Evolutionary conservation across 2,329 filamentous ascomycete species (phyloP).

Genomic region (Alternaria arborescens): DNA sequence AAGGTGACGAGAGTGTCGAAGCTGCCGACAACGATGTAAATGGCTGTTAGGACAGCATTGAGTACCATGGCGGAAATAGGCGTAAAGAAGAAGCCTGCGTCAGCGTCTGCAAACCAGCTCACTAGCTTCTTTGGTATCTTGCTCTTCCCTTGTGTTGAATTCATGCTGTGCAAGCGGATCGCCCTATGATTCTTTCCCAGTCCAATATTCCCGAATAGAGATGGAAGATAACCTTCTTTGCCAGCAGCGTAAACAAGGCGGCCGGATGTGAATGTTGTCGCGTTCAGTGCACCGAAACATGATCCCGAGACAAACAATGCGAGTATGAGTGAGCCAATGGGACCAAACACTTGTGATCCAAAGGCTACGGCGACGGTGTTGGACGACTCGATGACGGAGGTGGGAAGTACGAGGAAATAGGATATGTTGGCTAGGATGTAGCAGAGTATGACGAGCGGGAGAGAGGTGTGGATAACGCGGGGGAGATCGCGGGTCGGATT

Average conservation of each 20-base stretch:
- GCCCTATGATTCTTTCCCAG: slow-evolving; percentile 60
- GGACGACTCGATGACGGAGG: slow-evolving; percentile 79
- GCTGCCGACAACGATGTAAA: slow-evolving; percentile 86
- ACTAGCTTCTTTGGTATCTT: slow-evolving; percentile 36
- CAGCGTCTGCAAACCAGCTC: slow-evolving; percentile 61
- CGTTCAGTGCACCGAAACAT: slow-evolving; percentile 94
- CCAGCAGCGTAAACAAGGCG: slow-evolving; percentile 92
- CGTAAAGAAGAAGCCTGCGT: slow-evolving; percentile 87
- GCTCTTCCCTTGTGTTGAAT: slow-evolving; percentile 28
- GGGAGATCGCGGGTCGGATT: slow-evolving; percentile 90
- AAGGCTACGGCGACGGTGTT: slow-evolving; percentile 98
- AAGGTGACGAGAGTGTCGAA: slow-evolving; percentile 94
- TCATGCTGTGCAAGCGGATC: slow-evolving; percentile 44
- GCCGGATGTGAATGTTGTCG: slow-evolving; percentile 90
- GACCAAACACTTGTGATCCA: slow-evolving; percentile 87
- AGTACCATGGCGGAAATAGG: slow-evolving; percentile 91
- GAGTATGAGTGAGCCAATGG: slow-evolving; percentile 80
- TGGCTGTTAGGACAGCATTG: slow-evolving; percentile 75
- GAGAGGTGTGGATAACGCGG: slow-evolving; percentile 93
- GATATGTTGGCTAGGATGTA: slow-evolving; percentile 92
- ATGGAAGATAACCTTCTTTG: slow-evolving; percentile 92
- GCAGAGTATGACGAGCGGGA: slow-evolving; percentile 89
- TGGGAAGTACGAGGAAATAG: slow-evolving; percentile 92
- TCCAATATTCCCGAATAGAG: slow-evolving; percentile 83
- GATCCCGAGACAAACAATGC: slow-evolving; percentile 89